Percentiles rank a stretch among this genome's conserved stretches.
Conservation (phyloP, 2,329 filamentous ascomycete species). For the Penicillium sp. region DNA sequence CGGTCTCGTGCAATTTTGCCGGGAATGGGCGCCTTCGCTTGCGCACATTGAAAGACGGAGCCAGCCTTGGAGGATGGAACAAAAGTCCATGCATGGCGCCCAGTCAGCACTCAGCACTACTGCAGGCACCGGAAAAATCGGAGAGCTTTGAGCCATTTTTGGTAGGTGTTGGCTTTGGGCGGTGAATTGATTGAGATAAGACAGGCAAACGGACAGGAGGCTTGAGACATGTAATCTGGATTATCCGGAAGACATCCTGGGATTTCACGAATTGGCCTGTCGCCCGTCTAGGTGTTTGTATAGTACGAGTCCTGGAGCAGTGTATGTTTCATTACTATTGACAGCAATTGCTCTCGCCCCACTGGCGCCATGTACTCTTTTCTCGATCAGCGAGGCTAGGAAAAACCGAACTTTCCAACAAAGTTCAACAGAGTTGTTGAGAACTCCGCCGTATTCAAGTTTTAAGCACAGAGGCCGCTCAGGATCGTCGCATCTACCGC, state of each 20-base stretch:
- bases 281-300: neutral
- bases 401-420: neutral
- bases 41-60: neutral
- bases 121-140: neutral
- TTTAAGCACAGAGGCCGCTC: neutral
- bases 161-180: neutral
- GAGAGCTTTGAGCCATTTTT: no score
- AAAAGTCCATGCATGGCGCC: slow-evolving; percentile 1
- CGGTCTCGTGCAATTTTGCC: slow-evolving; percentile 21
- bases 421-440: no score
- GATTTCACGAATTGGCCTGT: neutral
- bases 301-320: neutral
- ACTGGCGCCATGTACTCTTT: neutral
- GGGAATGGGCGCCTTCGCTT: slow-evolving; percentile 4
- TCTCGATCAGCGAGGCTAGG: neutral
- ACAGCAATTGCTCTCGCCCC: neutral
- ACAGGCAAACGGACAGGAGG: slow-evolving; percentile 14
- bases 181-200: slow-evolving; percentile 8
- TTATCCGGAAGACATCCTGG: neutral
- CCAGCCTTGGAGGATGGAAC: slow-evolving; percentile 4
- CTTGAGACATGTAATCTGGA: slow-evolving; percentile 7
- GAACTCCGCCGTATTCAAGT: neutral
- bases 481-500: neutral
- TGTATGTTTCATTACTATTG: neutral
- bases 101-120: slow-evolving; percentile 4